These are phyloP conservation scores for Chondrostereum purpureum DNA, from an alignment of 1,284 basidiomycete species.

Conservation along the genomic window DNA sequence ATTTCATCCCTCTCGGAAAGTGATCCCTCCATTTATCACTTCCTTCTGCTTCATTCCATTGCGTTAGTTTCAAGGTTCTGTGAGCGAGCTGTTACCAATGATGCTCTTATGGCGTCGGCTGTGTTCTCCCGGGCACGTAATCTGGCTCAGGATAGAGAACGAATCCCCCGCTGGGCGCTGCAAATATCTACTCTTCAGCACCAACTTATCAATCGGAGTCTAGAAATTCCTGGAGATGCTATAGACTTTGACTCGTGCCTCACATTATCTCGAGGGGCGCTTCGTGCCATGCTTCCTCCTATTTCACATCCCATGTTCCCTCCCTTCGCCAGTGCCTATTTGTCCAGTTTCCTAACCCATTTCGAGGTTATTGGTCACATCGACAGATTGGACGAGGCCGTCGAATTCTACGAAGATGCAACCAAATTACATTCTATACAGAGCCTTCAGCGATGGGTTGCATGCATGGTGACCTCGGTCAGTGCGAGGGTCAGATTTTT, in stretches of 20 bases:
- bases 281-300: conserved; percentile 11
- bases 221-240: not conserved
- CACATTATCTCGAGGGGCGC: conserved; percentile 6
- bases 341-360: conserved; percentile 4
- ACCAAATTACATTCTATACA: not conserved
- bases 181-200: not conserved
- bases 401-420: conserved; percentile 8
- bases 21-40: not conserved
- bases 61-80: not conserved
- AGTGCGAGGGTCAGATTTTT: not conserved
- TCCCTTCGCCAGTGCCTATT: conserved; percentile 13
- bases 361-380: conserved; percentile 5
- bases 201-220: not conserved
- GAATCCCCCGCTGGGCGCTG: not conserved
- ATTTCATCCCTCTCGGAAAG: not conserved
- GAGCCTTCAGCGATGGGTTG: not conserved
- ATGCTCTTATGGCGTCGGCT: not conserved
- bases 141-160: too few relatives aligned
- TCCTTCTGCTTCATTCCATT: not conserved
- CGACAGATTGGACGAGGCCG: conserved; percentile 12
- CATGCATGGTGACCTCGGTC: not conserved
- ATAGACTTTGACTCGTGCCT: not conserved
- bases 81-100: not conserved
- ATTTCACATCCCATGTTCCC: conserved; percentile 10
- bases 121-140: not conserved